These are phyloP conservation scores for Friedmanniomyces simplex DNA, from an alignment of 495 filamentous ascomycete species.

Conservation along the genomic window DNA sequence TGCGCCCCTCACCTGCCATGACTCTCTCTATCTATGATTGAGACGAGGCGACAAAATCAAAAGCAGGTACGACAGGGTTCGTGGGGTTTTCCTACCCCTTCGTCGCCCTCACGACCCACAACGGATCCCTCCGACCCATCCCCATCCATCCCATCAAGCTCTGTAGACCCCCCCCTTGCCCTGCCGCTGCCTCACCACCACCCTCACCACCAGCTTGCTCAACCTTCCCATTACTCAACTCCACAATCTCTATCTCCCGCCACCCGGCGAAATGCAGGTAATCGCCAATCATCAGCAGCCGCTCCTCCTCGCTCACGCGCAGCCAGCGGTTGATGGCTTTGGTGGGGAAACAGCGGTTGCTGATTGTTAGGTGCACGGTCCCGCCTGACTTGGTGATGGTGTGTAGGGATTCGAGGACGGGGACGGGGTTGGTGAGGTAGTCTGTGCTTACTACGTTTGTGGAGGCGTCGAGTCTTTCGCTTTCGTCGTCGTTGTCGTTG, in stretches of 20 bases:
- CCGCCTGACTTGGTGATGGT: constrained; percentile 27
- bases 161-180: constrained; percentile 1
- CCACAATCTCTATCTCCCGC: constrained; percentile 38
- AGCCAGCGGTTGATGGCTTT: constrained; percentile 26
- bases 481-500: neutral
- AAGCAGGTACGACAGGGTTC: neutral
- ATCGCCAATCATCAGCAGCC: constrained; percentile 36
- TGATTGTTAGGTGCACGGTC: constrained; percentile 35
- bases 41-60: too few relatives aligned
- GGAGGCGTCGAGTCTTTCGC: constrained; percentile 26
- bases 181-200: constrained; percentile 2
- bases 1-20: too few relatives aligned
- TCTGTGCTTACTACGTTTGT: constrained; percentile 38
- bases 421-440: constrained; percentile 35
- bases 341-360: constrained; percentile 41
- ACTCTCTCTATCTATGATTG: too few relatives aligned
- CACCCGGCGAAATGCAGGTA: constrained; percentile 39
- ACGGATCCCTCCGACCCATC: constrained; percentile 17
- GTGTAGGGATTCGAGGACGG: constrained; percentile 29
- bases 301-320: constrained; percentile 19
- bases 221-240: constrained; percentile 30
- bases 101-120: constrained; percentile 23
- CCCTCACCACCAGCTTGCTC: constrained; percentile 2
- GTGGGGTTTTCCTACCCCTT: constrained; percentile 1
- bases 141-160: constrained; percentile 21